These are phyloP conservation scores for Psilocybe cyanescens DNA, from an alignment of 768 basidiomycete species.

Conservation along the genomic window DNA sequence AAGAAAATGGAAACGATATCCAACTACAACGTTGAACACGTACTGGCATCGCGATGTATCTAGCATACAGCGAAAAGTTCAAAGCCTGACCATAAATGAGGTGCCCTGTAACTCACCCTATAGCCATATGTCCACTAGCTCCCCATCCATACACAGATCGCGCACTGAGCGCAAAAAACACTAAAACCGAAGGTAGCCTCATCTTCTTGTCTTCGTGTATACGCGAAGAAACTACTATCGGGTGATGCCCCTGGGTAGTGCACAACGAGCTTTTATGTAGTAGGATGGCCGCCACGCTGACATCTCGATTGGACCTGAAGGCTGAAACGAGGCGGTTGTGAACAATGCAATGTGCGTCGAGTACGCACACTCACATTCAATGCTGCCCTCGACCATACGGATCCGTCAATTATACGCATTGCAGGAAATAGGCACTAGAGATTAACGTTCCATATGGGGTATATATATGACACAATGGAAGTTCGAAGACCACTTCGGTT, in stretches of 20 bases:
- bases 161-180: not conserved
- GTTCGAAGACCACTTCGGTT: not conserved
- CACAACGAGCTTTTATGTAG: no score
- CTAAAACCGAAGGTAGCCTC: not conserved
- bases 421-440: not conserved
- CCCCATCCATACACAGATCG: slow-evolving; percentile 42
- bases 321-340: not conserved
- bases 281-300: not conserved
- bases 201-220: not conserved
- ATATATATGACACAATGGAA: not conserved
- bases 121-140: slow-evolving; percentile 44
- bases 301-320: not conserved
- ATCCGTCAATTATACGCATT: not conserved
- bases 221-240: not conserved
- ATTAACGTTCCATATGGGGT: not conserved
- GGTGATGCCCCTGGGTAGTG: not conserved
- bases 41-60: slow-evolving; percentile 47
- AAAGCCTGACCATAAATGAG: not conserved
- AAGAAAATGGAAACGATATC: no score
- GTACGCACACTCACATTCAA: not conserved
- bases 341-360: not conserved
- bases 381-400: not conserved
- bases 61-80: slow-evolving; percentile 13
- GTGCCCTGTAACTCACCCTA: slow-evolving; percentile 34
- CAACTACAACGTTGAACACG: not conserved